Base-by-base conservation (phyloP, 2,329 filamentous ascomycete genomes). In the Pestalotiopsis sp. region DNA sequence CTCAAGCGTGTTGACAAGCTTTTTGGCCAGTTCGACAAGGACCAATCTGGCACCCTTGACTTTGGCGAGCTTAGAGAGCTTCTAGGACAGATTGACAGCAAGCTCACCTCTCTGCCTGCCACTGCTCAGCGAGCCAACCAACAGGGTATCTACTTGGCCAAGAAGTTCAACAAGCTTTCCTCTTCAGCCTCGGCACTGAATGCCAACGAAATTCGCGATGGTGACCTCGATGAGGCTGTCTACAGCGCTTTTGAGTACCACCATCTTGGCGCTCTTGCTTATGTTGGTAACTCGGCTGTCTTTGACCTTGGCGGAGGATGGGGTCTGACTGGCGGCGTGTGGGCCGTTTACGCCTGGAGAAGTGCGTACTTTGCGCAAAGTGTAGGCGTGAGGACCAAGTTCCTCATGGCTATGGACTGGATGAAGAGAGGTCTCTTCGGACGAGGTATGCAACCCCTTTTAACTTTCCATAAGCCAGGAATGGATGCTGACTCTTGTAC, bases 281-380 rank as follows among this genome's bases (percentile, higher is more conserved):
- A 99, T 76, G 91, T 99, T 73, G 97, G 97, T 59, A 99, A 99
- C 79, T 95, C 94, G 7, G 96, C 96, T 4, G 91, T 99, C 55
- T 99, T 99, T 76, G 96, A 99, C 78, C 89, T 96, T 66, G 89
- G 89, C 7, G 88, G 91, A 58, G 95, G 94, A 0, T 87, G 92
- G 84, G 95, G 87, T 74, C 82, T 96, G 68, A 90, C 90, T 1
- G 96, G 96, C 64, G 96, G 96, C 0, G 81, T 99, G 60, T 87
- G 97, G 86, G 96, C 95, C 0, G 95, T 98, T 63, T 99, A 99
- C 79, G 89, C 97, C 41, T 99, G 96, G 96, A 86, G 96, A 71
- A 95, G 93, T 72, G 92, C 98, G 14, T 99, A 99, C 82, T 99
- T 99, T 83, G 94, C 96, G 13, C 94, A 99, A 85, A 97, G 94